Conservation (phyloP, 2,329 filamentous ascomycete species). For the Biscogniauxia mediterranea region DNA sequence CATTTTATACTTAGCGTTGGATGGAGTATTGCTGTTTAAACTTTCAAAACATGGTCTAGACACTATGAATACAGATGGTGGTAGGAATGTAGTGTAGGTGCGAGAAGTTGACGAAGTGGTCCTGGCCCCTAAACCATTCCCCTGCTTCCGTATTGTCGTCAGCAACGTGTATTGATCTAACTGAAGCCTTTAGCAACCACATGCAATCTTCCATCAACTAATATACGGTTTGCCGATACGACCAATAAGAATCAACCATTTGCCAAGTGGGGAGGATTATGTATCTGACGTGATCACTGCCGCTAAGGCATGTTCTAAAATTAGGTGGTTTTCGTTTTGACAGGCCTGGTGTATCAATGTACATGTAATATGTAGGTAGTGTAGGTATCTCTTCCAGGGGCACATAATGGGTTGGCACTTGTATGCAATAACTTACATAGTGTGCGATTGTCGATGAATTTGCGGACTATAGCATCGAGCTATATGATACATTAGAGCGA, state of each 20-base stretch:
- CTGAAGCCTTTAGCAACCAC: background rate
- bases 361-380: too few relatives aligned
- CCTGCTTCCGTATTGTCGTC: background rate
- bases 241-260: background rate
- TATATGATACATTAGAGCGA: too few relatives aligned
- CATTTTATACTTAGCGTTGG: background rate
- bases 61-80: background rate
- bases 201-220: too few relatives aligned
- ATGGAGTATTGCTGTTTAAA: background rate
- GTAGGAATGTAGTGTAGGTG: background rate
- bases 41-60: background rate
- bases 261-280: background rate
- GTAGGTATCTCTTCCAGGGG: too few relatives aligned
- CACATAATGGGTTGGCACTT: too few relatives aligned
- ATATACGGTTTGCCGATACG: background rate
- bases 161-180: background rate
- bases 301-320: background rate
- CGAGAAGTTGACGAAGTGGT: background rate
- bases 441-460: too few relatives aligned
- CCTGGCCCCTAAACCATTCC: background rate
- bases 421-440: too few relatives aligned
- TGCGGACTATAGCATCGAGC: too few relatives aligned
- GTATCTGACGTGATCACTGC: background rate
- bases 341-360: too few relatives aligned
- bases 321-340: background rate